Evolutionary conservation across 257 asterid genomes (phyloP).

Genomic region (Solanum peruvianum): DNA sequence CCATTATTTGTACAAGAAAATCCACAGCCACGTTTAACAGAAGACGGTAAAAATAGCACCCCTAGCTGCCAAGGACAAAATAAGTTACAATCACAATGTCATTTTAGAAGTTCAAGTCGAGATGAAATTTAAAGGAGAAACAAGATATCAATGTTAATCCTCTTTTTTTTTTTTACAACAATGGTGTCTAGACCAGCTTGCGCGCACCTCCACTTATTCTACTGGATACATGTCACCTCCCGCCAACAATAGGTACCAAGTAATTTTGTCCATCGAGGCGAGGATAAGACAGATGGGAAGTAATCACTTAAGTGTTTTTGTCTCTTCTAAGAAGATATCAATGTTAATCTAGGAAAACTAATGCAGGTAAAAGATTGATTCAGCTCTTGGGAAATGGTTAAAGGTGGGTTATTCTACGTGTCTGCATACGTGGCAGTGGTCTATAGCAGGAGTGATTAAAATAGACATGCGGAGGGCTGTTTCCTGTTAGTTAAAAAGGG

Average conservation of each 20-base stretch:
- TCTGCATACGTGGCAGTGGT: neutral
- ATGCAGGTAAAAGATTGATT: neutral
- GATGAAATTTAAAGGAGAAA: neutral
- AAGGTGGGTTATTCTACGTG: neutral
- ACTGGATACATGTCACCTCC: neutral
- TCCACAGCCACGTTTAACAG: constrained; percentile 25
- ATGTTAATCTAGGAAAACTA: neutral
- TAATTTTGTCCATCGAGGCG: neutral
- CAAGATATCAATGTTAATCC: neutral
- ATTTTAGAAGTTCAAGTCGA: neutral
- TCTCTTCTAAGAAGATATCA: neutral
- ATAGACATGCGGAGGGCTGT: neutral
- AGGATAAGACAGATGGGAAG: neutral
- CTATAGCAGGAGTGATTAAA: neutral
- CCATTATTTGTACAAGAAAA: constrained; percentile 69
- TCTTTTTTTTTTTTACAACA: neutral
- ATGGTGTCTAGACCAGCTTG: neutral
- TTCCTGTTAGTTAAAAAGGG: neutral
- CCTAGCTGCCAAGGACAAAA: constrained; percentile 51
- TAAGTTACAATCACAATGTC: neutral
- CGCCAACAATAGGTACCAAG: neutral
- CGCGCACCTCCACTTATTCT: neutral
- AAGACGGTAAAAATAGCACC: constrained; percentile 63
- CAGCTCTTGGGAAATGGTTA: neutral
- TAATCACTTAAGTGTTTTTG: neutral